A percentile compares a stretch with the other conserved stretches of the same genome.
phyloP scores from a whole-genome alignment of 192 early-diverging fungal genomes.

The Paraglomus brasilianum region DNA sequence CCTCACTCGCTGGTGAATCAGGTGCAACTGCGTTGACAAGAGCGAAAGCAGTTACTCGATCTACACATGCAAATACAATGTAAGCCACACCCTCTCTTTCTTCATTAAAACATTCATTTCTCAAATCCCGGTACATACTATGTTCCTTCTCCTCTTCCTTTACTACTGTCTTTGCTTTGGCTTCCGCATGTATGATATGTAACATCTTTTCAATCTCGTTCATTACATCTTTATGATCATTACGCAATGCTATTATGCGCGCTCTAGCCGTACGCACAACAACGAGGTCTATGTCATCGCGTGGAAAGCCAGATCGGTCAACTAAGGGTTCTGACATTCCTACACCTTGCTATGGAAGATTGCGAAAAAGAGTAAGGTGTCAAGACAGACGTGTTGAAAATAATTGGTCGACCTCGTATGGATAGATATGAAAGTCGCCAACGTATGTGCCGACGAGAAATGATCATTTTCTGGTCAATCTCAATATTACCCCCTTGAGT shows the following conservation, averaged over 20 bases:
- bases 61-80: background rate
- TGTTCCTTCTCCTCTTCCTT: background rate
- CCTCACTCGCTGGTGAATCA: slow-evolving; percentile 52
- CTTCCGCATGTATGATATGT: slow-evolving; percentile 48
- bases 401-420: background rate
- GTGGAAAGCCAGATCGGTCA: slow-evolving; percentile 50
- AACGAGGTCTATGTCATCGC: slow-evolving; percentile 54
- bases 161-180: slow-evolving; percentile 29
- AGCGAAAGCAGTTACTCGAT: slow-evolving; percentile 42
- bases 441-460: background rate
- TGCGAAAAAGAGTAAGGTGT: slow-evolving; percentile 1
- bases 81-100: background rate
- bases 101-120: background rate
- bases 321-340: slow-evolving; percentile 49
- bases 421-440: background rate
- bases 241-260: slow-evolving; percentile 43
- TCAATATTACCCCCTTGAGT: slow-evolving; percentile 36
- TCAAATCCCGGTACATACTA: background rate
- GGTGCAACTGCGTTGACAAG: slow-evolving; percentile 57
- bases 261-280: slow-evolving; percentile 45
- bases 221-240: slow-evolving; percentile 56
- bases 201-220: slow-evolving; percentile 47
- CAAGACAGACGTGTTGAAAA: background rate
- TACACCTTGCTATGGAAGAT: slow-evolving; percentile 47
- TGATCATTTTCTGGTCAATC: background rate